Evolutionary conservation across 805 yeast genomes (phyloP).

Genomic region (Yamadazyma laniorum): DNA sequence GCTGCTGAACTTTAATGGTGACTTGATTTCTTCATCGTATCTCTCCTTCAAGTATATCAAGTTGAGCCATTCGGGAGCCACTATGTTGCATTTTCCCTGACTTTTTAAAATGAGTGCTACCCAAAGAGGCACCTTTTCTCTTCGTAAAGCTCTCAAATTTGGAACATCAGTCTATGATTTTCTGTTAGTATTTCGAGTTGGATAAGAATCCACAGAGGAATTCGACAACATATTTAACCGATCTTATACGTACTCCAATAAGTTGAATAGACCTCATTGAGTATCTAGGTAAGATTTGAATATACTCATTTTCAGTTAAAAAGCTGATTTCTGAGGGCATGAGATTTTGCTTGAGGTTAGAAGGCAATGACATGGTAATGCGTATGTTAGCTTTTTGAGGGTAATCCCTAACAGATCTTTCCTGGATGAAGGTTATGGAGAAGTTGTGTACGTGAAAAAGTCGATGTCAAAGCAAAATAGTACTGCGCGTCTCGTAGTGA

Average conservation of each 20-base stretch:
- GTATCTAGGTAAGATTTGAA: slow-evolving; percentile 78
- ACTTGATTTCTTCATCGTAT: slow-evolving; percentile 64
- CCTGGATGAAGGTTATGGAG: too few relatives aligned
- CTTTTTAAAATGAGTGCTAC: slow-evolving; percentile 77
- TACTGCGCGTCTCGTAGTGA: too few relatives aligned
- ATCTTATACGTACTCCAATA: slow-evolving; percentile 48
- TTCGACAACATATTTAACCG: background rate
- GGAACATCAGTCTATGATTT: slow-evolving; percentile 46
- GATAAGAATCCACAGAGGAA: background rate
- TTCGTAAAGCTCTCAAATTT: slow-evolving; percentile 60
- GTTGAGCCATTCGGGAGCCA: slow-evolving; percentile 83
- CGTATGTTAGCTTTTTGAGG: too few relatives aligned
- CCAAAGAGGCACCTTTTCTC: slow-evolving; percentile 81
- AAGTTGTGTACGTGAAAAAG: too few relatives aligned
- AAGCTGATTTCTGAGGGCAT: slow-evolving; percentile 79
- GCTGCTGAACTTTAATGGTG: slow-evolving; percentile 58
- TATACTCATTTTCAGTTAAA: slow-evolving; percentile 74
- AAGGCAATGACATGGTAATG: slow-evolving; percentile 60
- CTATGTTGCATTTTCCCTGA: slow-evolving; percentile 81
- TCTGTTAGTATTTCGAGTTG: slow-evolving; percentile 26
- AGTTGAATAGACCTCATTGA: slow-evolving; percentile 61
- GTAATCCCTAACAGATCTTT: too few relatives aligned
- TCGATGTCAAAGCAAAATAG: too few relatives aligned
- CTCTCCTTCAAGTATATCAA: slow-evolving; percentile 50
- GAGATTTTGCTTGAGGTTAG: slow-evolving; percentile 51